A percentile compares a stretch with the other conserved stretches of the same genome.
phyloP scores from a whole-genome alignment of 306 rosid genomes.

The Albizia julibrissin region DNA sequence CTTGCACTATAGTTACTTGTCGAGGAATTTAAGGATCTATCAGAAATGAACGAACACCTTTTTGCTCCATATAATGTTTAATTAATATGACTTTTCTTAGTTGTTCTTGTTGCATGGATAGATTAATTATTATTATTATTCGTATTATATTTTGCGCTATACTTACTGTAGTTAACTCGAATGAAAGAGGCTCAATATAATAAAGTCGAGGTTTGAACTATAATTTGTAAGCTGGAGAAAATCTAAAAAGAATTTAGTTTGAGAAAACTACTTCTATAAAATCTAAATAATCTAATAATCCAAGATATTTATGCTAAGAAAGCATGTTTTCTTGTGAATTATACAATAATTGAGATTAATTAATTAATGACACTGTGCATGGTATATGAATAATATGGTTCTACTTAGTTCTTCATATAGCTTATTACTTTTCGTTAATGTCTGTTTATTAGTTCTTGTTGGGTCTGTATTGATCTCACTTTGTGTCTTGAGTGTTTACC shows the following conservation, averaged over 20 bases:
- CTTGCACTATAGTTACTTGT: not conserved
- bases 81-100: not conserved
- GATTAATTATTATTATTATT: not conserved
- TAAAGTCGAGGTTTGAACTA: not conserved
- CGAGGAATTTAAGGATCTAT: conserved; percentile 12
- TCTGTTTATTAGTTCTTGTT: no score
- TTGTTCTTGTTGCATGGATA: not conserved
- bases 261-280: no score
- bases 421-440: no score
- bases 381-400: no score
- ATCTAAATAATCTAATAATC: no score
- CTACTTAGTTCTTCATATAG: no score
- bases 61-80: not conserved
- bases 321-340: not conserved
- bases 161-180: not conserved
- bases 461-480: not conserved
- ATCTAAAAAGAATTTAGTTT: no score
- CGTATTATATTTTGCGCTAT: not conserved
- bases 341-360: no score
- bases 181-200: not conserved
- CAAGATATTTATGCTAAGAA: no score
- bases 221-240: no score
- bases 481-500: no score
- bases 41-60: not conserved
- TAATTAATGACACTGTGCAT: no score